These are phyloP conservation scores for Tuber microsphaerosporum DNA, from an alignment of 495 filamentous ascomycete species.

Conservation along the genomic window DNA sequence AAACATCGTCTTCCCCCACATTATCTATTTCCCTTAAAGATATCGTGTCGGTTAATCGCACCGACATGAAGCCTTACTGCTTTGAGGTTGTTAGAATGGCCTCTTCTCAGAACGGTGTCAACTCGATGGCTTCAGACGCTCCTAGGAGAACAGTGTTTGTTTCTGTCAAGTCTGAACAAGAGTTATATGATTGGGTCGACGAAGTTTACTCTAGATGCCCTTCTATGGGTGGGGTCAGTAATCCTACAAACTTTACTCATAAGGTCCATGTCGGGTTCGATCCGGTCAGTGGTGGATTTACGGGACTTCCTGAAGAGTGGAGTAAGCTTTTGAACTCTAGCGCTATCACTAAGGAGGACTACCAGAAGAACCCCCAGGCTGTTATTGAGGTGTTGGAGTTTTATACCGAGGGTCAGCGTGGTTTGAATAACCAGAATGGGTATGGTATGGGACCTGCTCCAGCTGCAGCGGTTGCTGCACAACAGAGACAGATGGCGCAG, in stretches of 20 bases:
- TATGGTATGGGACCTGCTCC: constrained; percentile 68
- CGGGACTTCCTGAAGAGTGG: constrained; percentile 91
- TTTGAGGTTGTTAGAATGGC: constrained; percentile 79
- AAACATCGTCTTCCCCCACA: constrained; percentile 66
- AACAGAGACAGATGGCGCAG: constrained; percentile 49
- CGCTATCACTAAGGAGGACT: constrained; percentile 95
- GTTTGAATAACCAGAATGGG: constrained; percentile 61
- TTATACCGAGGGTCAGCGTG: constrained; percentile 63
- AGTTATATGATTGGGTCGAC: constrained; percentile 97
- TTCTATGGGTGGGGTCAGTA: constrained; percentile 95
- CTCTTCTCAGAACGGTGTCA: constrained; percentile 45
- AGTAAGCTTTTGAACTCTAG: constrained; percentile 89
- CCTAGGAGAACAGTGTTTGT: constrained; percentile 73
- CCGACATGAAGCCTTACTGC: constrained; percentile 76
- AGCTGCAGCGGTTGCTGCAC: constrained; percentile 44
- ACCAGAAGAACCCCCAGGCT: constrained; percentile 94
- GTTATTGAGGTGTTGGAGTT: constrained; percentile 96
- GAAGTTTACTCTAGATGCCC: constrained; percentile 92
- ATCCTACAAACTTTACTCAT: constrained; percentile 94
- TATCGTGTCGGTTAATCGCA: constrained; percentile 74
- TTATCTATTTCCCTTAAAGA: constrained; percentile 74
- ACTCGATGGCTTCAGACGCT: constrained; percentile 58
- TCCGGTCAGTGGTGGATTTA: constrained; percentile 82
- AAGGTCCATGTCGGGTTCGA: constrained; percentile 97
- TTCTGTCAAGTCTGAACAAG: constrained; percentile 85